phyloP scores from a whole-genome alignment of 2,329 filamentous ascomycete species.

The Fusarium nematophilum region DNA sequence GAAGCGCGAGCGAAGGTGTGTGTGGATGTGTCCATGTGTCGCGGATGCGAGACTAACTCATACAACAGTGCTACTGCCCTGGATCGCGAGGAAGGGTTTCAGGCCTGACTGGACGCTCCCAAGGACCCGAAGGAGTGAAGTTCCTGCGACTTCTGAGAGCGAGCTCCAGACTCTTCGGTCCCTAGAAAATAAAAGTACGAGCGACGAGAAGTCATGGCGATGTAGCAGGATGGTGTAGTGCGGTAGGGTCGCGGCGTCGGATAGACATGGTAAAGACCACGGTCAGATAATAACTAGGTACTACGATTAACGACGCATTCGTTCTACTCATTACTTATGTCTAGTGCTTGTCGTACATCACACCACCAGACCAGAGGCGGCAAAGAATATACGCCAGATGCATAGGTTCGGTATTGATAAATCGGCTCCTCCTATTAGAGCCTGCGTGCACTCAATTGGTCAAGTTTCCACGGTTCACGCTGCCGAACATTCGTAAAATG shows the following conservation, averaged over 20 bases:
- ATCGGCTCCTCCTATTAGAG: no score
- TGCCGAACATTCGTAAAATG: constrained; percentile 11
- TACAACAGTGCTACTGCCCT: constrained; percentile 25
- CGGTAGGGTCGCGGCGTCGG: no score
- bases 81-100: constrained; percentile 16
- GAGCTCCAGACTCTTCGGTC: background rate
- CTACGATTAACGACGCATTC: no score
- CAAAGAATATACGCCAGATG: no score
- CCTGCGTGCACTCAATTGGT: no score
- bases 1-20: constrained; percentile 36
- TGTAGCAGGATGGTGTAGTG: background rate
- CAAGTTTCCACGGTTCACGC: no score
- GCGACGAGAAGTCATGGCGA: background rate
- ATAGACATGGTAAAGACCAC: no score
- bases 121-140: background rate
- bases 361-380: no score
- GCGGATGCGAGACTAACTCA: constrained; percentile 6
- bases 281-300: no score
- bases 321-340: no score
- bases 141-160: background rate
- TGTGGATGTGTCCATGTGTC: background rate
- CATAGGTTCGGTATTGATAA: no score
- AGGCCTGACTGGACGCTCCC: constrained; percentile 19
- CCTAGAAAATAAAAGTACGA: background rate
- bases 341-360: no score